These are phyloP conservation scores for Aspergillus fumigatus DNA, from an alignment of 2,329 filamentous ascomycete genomes.

Conservation along the genomic window DNA sequence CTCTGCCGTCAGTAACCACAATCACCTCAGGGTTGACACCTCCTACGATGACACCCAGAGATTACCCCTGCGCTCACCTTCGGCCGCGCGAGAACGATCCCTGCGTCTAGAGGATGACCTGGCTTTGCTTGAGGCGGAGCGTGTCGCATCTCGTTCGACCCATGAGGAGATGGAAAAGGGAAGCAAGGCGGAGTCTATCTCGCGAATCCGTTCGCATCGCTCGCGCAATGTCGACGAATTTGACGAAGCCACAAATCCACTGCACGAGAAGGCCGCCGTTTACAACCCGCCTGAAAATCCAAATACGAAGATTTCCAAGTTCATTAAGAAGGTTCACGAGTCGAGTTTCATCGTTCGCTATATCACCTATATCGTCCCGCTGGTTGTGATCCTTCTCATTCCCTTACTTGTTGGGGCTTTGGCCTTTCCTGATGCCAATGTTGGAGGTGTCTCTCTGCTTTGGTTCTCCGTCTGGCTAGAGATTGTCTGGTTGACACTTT, in stretches of 20 bases:
- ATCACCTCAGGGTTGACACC: constrained; percentile 26
- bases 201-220: constrained; percentile 49
- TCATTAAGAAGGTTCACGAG: constrained; percentile 61
- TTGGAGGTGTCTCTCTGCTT: constrained; percentile 70
- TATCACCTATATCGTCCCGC: constrained; percentile 65
- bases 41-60: constrained; percentile 12
- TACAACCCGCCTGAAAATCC: constrained; percentile 63
- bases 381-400: constrained; percentile 61
- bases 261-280: constrained; percentile 61
- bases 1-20: constrained; percentile 5
- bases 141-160: constrained; percentile 48
- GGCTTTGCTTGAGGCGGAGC: constrained; percentile 60
- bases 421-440: constrained; percentile 54
- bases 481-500: constrained; percentile 86
- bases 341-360: constrained; percentile 66
- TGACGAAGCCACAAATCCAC: constrained; percentile 62
- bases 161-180: constrained; percentile 28
- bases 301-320: constrained; percentile 56
- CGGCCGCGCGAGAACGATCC: constrained; percentile 55
- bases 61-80: constrained; percentile 43
- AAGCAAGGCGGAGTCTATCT: constrained; percentile 43
- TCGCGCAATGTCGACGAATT: constrained; percentile 62
- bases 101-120: constrained; percentile 63
- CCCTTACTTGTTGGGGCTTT: constrained; percentile 63
- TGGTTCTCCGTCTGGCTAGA: constrained; percentile 98